Base-by-base conservation (phyloP, 495 filamentous ascomycete species). In the Penicillium argentinense region DNA sequence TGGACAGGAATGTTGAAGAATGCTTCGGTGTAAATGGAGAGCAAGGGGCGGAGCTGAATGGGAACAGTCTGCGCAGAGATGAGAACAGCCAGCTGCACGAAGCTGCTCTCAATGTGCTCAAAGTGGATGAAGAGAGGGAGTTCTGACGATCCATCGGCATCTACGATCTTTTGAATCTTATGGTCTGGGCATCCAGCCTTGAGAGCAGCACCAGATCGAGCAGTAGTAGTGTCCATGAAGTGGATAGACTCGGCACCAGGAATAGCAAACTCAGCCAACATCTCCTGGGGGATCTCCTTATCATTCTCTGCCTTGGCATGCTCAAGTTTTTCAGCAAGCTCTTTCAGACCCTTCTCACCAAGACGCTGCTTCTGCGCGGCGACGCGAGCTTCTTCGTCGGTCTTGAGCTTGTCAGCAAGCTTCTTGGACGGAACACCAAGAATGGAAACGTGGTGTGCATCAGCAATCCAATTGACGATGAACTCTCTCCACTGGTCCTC, bases 91-190 rank as follows among this genome's bases (percentile, higher is more conserved):
- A 97, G 68, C 47, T 88, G 83, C 32, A 96, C 89, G 60, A 99
- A 99, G 55, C 87, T 92, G 33, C 87, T 91, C 24, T 83, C 81
- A 24, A 96, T 86, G 55, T 95, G 81, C 71, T 99, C 93, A 55
- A 93, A 99, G 67, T 99, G 95, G n/a, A 99, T 77, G 66, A 96
- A 99, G 2, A 96, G 74, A 1, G 91, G 88, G 27, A 80, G 53
- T 38, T 77, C 76, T 3, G 76, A n/a, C n/a, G n/a, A 53, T 7
- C 76, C 73, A 42, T 91, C 83, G 17, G 76, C 72, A 56, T 96
- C 88, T 39, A 98, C 79, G 34, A 84, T 60, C 42, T 83, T 77
- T 62, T 98, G 93, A n/a, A 86, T 75, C 1, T 75, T 57, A 57
- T 89, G 92, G 16, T 83, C 69, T 1, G 80, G 71, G 22, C 57